These are phyloP conservation scores for Epithele typhae DNA, from an alignment of 768 basidiomycete genomes.

Conservation along the genomic window DNA sequence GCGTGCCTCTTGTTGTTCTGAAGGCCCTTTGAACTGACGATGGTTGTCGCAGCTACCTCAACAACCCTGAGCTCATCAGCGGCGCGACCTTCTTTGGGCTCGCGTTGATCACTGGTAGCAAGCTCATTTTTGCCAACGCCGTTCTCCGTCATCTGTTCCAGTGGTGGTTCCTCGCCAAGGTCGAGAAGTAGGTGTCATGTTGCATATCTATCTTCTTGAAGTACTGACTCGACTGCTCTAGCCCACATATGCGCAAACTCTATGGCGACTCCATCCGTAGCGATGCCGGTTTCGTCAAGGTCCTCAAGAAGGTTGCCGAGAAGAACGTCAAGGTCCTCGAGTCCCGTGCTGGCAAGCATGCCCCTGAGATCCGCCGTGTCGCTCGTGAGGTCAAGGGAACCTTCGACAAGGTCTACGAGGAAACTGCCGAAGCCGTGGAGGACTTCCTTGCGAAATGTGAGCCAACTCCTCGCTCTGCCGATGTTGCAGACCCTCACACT, in stretches of 20 bases:
- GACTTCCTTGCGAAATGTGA: constrained; percentile 89
- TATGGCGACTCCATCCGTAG: constrained; percentile 93
- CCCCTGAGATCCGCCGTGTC: constrained; percentile 76
- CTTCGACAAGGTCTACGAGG: constrained; percentile 93
- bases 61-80: constrained; percentile 95
- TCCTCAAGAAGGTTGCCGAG: constrained; percentile 90
- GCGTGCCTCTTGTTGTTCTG: constrained; percentile 13
- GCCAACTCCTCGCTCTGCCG: constrained; percentile 19
- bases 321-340: constrained; percentile 77
- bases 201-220: not conserved
- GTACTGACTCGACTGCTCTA: constrained; percentile 26
- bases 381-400: constrained; percentile 91
- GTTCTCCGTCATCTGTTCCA: constrained; percentile 82
- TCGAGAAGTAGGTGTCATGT: constrained; percentile 75
- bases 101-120: constrained; percentile 86
- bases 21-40: not conserved
- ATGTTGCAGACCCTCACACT: not conserved
- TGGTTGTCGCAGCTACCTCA: constrained; percentile 58
- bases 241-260: constrained; percentile 97
- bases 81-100: constrained; percentile 95
- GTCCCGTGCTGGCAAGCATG: constrained; percentile 73
- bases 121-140: constrained; percentile 83
- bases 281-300: constrained; percentile 96
- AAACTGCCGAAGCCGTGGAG: constrained; percentile 89
- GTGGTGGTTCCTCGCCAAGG: constrained; percentile 92